phyloP scores from a whole-genome alignment of 345 rosid species.

The Erysimum cheiranthoides region DNA sequence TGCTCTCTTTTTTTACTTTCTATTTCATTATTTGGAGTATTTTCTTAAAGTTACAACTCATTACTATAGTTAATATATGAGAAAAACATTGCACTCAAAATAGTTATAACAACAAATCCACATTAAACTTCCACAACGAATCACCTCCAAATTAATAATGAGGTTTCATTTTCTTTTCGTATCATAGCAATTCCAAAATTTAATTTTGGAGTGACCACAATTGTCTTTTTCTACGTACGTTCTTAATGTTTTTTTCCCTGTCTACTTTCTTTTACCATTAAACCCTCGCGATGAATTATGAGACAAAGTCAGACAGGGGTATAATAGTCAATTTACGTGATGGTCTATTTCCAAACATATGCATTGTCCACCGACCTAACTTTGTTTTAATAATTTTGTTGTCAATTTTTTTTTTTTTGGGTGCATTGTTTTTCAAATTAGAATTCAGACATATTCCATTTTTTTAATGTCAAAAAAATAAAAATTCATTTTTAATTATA shows the following conservation, averaged over 20 bases:
- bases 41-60: too few species aligned
- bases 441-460: not conserved
- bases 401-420: too few species aligned
- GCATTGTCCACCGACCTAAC: slow-evolving; percentile 9
- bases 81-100: too few species aligned
- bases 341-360: slow-evolving; percentile 1
- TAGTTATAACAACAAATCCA: not conserved
- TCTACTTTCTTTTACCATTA: not conserved
- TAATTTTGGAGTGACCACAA: not conserved
- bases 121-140: not conserved
- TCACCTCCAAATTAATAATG: too few species aligned
- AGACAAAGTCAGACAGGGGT: not conserved
- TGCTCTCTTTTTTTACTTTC: too few species aligned
- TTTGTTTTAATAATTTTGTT: not conserved
- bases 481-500: too few species aligned
- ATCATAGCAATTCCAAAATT: not conserved
- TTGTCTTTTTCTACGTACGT: not conserved
- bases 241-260: not conserved
- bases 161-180: too few species aligned
- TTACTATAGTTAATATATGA: too few species aligned
- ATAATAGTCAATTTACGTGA: not conserved
- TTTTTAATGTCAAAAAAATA: too few species aligned
- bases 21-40: too few species aligned
- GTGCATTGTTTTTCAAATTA: not conserved
- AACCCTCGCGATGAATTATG: not conserved